These are phyloP conservation scores for Aspergillus spinulosporus DNA, from an alignment of 2,329 filamentous ascomycete genomes.

Conservation along the genomic window DNA sequence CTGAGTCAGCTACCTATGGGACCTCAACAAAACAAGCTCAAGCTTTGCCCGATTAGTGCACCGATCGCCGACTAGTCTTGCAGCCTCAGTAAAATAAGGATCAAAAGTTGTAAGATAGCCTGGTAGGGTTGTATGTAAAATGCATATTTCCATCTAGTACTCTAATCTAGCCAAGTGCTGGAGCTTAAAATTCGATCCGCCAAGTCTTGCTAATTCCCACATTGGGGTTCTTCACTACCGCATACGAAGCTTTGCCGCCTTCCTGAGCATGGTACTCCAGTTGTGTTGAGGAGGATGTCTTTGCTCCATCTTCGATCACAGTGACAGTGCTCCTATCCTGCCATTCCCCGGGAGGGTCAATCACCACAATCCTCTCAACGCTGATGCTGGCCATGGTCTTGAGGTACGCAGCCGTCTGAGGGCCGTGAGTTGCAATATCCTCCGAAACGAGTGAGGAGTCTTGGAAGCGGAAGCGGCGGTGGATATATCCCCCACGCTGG, in stretches of 20 bases:
- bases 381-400: conserved; percentile 75
- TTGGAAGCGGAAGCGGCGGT: conserved; percentile 72
- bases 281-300: conserved; percentile 51
- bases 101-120: background rate
- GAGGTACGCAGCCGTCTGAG: conserved; percentile 71
- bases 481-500: conserved; percentile 80
- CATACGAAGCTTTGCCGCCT: conserved; percentile 60
- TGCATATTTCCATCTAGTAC: background rate
- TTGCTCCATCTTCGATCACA: conserved; percentile 49
- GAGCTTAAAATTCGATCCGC: conserved; percentile 57
- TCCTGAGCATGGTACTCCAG: conserved; percentile 57
- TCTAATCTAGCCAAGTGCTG: conserved; percentile 1
- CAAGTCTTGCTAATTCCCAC: conserved; percentile 64
- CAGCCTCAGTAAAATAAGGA: background rate
- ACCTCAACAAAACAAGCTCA: conserved; percentile 11
- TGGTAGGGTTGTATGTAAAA: background rate
- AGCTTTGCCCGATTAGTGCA: conserved; percentile 3
- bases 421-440: conserved; percentile 63
- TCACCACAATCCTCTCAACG: conserved; percentile 80
- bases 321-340: conserved; percentile 60
- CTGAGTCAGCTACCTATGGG: conserved; percentile 18
- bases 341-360: conserved; percentile 77
- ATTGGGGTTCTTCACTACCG: conserved; percentile 63
- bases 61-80: background rate
- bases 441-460: conserved; percentile 64